Conservation (phyloP, 2,329 filamentous ascomycete species). For the Davidsoniella virescens region DNA sequence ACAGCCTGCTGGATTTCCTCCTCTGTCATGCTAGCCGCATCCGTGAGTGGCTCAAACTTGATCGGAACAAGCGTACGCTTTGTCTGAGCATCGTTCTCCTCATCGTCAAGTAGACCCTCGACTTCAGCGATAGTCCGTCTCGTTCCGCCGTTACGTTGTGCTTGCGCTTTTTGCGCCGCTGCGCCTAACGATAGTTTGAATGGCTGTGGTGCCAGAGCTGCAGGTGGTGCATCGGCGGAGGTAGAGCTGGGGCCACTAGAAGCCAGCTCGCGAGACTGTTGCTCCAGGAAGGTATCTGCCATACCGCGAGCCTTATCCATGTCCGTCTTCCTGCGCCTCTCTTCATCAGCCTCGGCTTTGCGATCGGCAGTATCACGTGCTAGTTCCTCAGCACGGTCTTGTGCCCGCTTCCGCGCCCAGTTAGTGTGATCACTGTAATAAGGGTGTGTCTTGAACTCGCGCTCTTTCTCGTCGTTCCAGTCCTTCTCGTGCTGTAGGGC, state of each 20-base stretch:
- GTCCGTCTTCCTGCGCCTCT: conserved; percentile 50
- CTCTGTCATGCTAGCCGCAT: conserved; percentile 52
- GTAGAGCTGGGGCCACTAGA: not conserved
- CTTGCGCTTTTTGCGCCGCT: conserved; percentile 57
- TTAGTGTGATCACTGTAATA: conserved; percentile 78
- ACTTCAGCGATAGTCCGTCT: conserved; percentile 83
- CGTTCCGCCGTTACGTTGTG: conserved; percentile 36
- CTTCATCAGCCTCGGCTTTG: conserved; percentile 59
- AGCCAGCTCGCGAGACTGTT: conserved; percentile 60
- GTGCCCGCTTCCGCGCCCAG: conserved; percentile 69
- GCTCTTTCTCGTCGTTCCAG: conserved; percentile 88
- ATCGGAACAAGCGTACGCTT: conserved; percentile 69
- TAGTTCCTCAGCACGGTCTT: conserved; percentile 57
- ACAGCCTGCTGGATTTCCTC: conserved; percentile 77
- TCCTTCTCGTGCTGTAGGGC: conserved; percentile 46
- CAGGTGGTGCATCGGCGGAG: conserved; percentile 18
- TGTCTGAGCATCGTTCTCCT: conserved; percentile 59
- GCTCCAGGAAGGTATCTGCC: conserved; percentile 81
- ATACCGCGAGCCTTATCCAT: conserved; percentile 65
- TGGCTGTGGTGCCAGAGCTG: conserved; percentile 45
- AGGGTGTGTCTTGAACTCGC: conserved; percentile 50
- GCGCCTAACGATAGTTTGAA: conserved; percentile 91
- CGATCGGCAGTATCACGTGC: conserved; percentile 72
- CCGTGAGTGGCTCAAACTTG: conserved; percentile 56
- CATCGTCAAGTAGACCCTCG: conserved; percentile 85